Conservation (phyloP, 2,329 filamentous ascomycete species). For the Colletotrichum horii region DNA sequence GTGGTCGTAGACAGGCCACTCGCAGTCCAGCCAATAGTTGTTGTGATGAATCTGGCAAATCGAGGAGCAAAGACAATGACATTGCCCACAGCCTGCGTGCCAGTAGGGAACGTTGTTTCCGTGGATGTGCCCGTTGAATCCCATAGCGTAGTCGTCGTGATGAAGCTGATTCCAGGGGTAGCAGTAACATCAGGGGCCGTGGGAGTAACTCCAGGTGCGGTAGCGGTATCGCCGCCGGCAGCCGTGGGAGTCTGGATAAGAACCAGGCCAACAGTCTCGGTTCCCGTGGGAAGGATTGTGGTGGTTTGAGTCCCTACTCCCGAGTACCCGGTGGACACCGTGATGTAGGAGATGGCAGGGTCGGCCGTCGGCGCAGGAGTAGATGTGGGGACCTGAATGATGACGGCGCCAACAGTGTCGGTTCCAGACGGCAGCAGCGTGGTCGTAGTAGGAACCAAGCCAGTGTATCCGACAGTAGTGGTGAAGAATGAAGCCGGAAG, state of each 20-base stretch:
- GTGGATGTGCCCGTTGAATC: background rate
- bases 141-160: background rate
- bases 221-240: background rate
- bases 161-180: background rate
- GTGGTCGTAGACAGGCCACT: background rate
- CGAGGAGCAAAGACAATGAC: background rate
- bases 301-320: conserved; percentile 3
- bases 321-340: conserved; percentile 1
- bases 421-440: conserved; percentile 11
- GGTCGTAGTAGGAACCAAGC: background rate
- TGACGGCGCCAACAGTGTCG: conserved; percentile 1
- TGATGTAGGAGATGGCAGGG: background rate
- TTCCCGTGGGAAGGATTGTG: background rate
- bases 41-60: background rate
- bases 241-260: conserved; percentile 9
- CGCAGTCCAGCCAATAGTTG: background rate
- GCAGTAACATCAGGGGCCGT: background rate
- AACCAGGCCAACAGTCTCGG: background rate
- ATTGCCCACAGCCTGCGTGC: background rate
- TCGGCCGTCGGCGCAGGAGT: background rate
- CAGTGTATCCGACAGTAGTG: conserved; percentile 2
- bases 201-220: background rate
- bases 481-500: background rate
- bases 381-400: background rate
- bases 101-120: background rate